A percentile compares a stretch with the other conserved stretches of the same genome.
Conservation (phyloP, 208 protist species). For the Phytomonas francai region DNA sequence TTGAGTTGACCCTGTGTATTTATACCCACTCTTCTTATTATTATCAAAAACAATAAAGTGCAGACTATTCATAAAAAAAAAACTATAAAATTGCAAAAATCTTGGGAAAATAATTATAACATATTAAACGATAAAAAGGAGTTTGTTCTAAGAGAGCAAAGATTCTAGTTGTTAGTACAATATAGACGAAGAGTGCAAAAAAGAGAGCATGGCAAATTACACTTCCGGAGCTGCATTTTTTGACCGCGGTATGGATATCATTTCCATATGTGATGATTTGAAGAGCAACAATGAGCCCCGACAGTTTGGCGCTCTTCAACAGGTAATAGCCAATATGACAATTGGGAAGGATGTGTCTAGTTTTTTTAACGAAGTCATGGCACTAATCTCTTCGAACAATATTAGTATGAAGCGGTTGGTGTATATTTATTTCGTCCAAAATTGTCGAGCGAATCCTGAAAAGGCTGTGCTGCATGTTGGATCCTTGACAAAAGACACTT, state of each 20-base stretch:
- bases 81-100: neutral
- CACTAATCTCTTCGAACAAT: conserved; percentile 92
- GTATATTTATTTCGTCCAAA: conserved; percentile 99
- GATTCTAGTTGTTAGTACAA: conserved; percentile 5
- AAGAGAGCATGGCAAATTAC: conserved; percentile 12
- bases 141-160: neutral
- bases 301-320: conserved; percentile 94
- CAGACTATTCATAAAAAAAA: conserved; percentile 5
- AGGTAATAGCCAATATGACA: conserved; percentile 97
- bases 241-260: conserved; percentile 72
- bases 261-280: conserved; percentile 86
- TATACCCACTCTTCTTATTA: neutral
- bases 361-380: conserved; percentile 93
- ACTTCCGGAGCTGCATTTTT: conserved; percentile 46
- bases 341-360: conserved; percentile 97
- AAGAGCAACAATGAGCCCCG: conserved; percentile 74
- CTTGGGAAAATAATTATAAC: neutral
- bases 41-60: neutral
- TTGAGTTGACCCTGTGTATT: neutral
- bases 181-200: neutral
- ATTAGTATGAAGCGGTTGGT: conserved; percentile 98
- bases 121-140: neutral
- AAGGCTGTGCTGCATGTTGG: conserved; percentile 97
- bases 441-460: conserved; percentile 95
- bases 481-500: conserved; percentile 94